Base-by-base conservation (phyloP, 345 rosid genomes). In the Angophora floribunda region DNA sequence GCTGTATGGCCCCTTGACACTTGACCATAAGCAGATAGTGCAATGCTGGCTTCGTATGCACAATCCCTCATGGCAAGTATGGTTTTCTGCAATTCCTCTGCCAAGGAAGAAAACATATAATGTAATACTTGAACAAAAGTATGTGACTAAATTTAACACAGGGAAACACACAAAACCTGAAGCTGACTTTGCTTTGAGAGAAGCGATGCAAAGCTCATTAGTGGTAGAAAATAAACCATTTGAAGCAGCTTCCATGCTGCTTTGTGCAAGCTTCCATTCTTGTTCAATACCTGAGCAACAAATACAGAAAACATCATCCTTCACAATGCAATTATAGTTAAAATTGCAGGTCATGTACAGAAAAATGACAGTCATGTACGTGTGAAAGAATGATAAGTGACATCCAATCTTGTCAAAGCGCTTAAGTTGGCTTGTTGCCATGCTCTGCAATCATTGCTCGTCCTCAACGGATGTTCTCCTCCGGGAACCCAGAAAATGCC, bases 51-150 rank as follows among this genome's bases (percentile, higher is more conserved):
- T 93, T 95, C 99, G 93, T 93, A 93, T 87, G 99, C 98, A 90
- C 94, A 95, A 89, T 96, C 98, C 93, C 95, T 95, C 97, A 97
- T 95, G n/a, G 94, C 93, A 90, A 96, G 95, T 88, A 97, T 95
- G 88, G 94, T 94, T 89, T 89, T 92, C 87, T 97, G 98, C 86
- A 97, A 88, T 88, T 97, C 98, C 87, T 95, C 99, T 96, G 94
- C 89, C 91, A 67, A 89, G 61, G 63, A 85, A 86, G 75, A 91
- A 52, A 52, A 82, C 14, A 36, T 78, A 17, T 52, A 9, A 80
- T 61, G 85, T 82, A 87, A 22, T 19, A 19, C 82, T 19, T 75
- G 47, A 17, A 75, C 9, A 11, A 41, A 75, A 75, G 84, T 26
- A 41, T 41, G 49, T 44, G 49, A 75, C 49, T 6, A 41, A 75